phyloP scores from a whole-genome alignment of 2,329 filamentous ascomycete species.

The Cordyceps tenuipes region DNA sequence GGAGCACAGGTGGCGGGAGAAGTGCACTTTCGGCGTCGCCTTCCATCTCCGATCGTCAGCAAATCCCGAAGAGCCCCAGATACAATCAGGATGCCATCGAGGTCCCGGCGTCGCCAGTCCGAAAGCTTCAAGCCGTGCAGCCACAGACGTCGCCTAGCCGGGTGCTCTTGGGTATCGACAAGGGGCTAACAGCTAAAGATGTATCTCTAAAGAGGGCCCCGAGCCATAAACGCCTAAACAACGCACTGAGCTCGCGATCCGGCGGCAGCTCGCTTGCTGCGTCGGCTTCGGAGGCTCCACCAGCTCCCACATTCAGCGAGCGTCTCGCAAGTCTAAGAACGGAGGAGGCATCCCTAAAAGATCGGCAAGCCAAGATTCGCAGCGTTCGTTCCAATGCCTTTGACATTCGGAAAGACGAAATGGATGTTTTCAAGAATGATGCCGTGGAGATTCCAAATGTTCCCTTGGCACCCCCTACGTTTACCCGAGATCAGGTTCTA shows the following conservation, averaged over 20 bases:
- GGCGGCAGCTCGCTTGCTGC: neutral
- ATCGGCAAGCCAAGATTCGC: conserved; percentile 44
- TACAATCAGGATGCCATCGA: conserved; percentile 39
- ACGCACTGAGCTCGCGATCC: neutral
- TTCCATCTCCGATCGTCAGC: neutral
- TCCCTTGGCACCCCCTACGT: conserved; percentile 41
- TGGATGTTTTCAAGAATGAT: conserved; percentile 51
- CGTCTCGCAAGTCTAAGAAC: conserved; percentile 63
- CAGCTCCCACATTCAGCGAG: conserved; percentile 67
- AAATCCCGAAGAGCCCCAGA: neutral
- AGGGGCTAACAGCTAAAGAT: conserved; percentile 71
- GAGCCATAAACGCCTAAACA: conserved; percentile 27
- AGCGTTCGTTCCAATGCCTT: conserved; percentile 49
- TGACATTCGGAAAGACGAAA: conserved; percentile 46
- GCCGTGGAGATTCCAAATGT: conserved; percentile 46
- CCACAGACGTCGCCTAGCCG: conserved; percentile 68
- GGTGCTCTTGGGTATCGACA: conserved; percentile 79
- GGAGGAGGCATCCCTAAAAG: conserved; percentile 43
- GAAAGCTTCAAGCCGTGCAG: conserved; percentile 40
- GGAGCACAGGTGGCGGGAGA: conserved; percentile 14
- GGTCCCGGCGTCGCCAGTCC: conserved; percentile 69
- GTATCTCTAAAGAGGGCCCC: conserved; percentile 74
- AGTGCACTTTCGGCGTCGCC: conserved; percentile 1
- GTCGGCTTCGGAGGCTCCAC: conserved; percentile 22
- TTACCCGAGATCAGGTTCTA: conserved; percentile 56